Evolutionary conservation across 2,329 filamentous ascomycete species (phyloP), one percentile per base, ranked within the genome.

Genomic region (Colletotrichum sansevieriae): DNA sequence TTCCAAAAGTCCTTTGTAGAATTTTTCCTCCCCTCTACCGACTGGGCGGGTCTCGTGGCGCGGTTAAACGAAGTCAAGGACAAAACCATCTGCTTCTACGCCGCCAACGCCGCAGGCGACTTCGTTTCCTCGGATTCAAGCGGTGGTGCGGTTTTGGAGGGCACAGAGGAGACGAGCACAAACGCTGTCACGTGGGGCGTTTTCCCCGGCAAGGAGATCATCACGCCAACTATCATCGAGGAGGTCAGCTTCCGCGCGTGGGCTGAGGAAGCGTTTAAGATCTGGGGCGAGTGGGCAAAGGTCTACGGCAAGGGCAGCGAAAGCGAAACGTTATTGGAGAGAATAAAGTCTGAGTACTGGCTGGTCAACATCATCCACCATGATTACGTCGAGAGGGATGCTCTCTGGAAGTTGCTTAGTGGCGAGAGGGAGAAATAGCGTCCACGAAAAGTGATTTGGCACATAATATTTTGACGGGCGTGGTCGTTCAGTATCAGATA

Each of bases 1-100:
- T 99, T 98, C 83, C 96, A 99, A 77, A 99, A 98, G 81, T 92
- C 95, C 0, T 99, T 99, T 79, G 94, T 99, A 59, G 96, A 99
- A 79, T 94, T 98, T 82, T 99, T 99, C 84, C 83, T 97, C 66
- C 90, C 95, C 0, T 82, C 85, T 0, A 79, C 86, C 0, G 92
- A 95, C 77, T 98, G 94, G 90, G 79, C 82, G 15, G 78, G 78
- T 1, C 85, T 99, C 37, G 87, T 88, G 71, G 84, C 85, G 4
- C 70, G 70, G 29, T 63, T 71, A 13, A 87, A 88, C 67, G 88
- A 88, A 62, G 82, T 88, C 15, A 84, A 89, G 56, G 89, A 91
- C 47, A 85, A 60, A 43, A 58, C 88, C 58, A 87, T 98, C 43
- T 94, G 92, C 72, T 99, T 93, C 85, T 98, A 97, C 79, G 95